Evolutionary conservation across 805 yeast genomes (phyloP), one percentile per base, ranked within the genome.

Genomic region (Wickerhamomyces alni): DNA sequence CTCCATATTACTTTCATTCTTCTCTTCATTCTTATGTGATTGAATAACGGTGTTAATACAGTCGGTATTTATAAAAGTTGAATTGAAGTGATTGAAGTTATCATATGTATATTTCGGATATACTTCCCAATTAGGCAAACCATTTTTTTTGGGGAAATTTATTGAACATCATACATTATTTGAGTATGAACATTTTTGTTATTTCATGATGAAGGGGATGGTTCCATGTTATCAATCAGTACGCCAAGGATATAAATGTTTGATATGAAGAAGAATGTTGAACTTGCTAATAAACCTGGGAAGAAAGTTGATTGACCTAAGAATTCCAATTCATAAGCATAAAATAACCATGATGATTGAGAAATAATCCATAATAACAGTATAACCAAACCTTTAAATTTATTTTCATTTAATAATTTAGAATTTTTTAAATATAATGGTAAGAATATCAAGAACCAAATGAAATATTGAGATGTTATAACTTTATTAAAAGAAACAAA

Each of bases 401-500:
- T 57, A 4, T 51, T 39, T 0, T 39, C 44, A 0, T 57, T 44
- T 1, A 63, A 42, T 2, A 72, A 47, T 2, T 52, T 57, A 0
- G 87, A 67, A 8, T 63, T 55, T 2, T 80, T 66, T 8, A 87
- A 57, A 51, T 67, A 81, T 39, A 85, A 75, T 2, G 99, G 98
- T 32, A 91, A 59, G 47, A 89, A 77, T 12, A 88, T 84, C 50
- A 93, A 63, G 54, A 83, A 93, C 99, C 99, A 93, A 45, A 91
- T 77, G 61, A 93, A 93, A 62, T 93, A 93, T 64, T 93, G 99
- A 1, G 96, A 87, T 0, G 99, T 93, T 53, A 87, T 80, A 17
- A 84, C 93, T 61, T 84, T 84, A 63, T 84, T 84, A 61, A 75
- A 83, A 1, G 86, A 67, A 15, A 84, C 88, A 61, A 84, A 85